Base-by-base conservation (phyloP, 2,329 filamentous ascomycete genomes). In the Monosporascus sp. region DNA sequence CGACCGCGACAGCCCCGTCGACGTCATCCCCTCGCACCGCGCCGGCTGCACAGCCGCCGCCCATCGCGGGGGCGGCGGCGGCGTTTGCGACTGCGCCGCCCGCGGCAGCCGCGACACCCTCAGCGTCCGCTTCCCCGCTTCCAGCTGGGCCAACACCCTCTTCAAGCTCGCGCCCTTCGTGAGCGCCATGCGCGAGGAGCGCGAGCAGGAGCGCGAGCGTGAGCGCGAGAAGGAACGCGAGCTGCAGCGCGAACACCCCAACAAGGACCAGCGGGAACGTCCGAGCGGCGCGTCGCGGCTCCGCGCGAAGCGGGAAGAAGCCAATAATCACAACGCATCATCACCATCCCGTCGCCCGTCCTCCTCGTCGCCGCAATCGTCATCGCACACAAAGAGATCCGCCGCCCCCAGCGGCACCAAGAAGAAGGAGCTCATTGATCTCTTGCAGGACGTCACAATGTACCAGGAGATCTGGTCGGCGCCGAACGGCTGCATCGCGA, bases 391-490 rank as follows among this genome's bases (percentile, higher is more conserved):
- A 11, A 41, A 41, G 38, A 41, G 18, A 20, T 41, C 17, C 38
- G 17, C 38, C 7, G 17, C 17, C 52, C 35, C 60, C 6, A 50
- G 38, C 49, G 51, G 52, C 35, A 45, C n/a, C 15, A 62, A 61
- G 49, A 59, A 62, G 44, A 62, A 63, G 6, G 62, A 54, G 17
- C 67, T 67, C 22, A 79, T 79, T 62, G 80, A 84, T 44, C 73
- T 85, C 53, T 76, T 86, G 50, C 74, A 77, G 58, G 78, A 79
- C 65, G 81, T 86, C 46, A 81, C 81, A 65, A 86, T 86, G 83
- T 82, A 84, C 65, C 83, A 87, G 65, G 83, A 86, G 71, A 75
- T 86, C 37, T 85, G 79, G 76, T 85, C 81, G 3, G 70, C 73
- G 14, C 67, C 79, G 4, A 76, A 76, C 6, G 73, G 75, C 31